Percentiles rank a stretch among this genome's conserved stretches.
These are phyloP conservation scores for Candida tammaniensis DNA, from an alignment of 805 yeast genomes.

Conservation along the genomic window DNA sequence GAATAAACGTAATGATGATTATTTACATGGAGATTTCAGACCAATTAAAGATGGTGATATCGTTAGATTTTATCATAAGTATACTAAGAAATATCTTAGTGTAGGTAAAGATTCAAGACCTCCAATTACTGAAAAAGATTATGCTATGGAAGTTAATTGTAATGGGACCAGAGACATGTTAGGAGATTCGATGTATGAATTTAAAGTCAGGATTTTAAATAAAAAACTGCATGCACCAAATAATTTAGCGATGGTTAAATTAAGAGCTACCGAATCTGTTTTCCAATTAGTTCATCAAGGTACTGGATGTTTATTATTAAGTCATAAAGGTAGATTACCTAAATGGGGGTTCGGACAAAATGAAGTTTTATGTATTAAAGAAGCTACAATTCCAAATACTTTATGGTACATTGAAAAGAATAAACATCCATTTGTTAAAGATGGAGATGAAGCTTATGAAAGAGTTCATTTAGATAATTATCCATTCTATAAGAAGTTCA, in stretches of 20 bases:
- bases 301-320: slow-evolving; percentile 65
- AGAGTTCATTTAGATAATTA: slow-evolving; percentile 20
- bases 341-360: slow-evolving; percentile 81
- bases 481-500: slow-evolving; percentile 49
- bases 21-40: slow-evolving; percentile 30
- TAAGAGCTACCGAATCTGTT: slow-evolving; percentile 59
- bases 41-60: slow-evolving; percentile 52
- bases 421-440: slow-evolving; percentile 45
- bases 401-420: slow-evolving; percentile 74
- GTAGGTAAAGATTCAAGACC: slow-evolving; percentile 70
- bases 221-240: slow-evolving; percentile 30
- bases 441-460: slow-evolving; percentile 17
- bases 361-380: slow-evolving; percentile 83
- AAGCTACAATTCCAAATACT: slow-evolving; percentile 65
- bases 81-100: slow-evolving; percentile 65
- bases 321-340: slow-evolving; percentile 77
- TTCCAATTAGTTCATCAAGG: slow-evolving; percentile 68
- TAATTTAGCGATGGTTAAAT: slow-evolving; percentile 33
- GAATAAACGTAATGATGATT: slow-evolving; percentile 35
- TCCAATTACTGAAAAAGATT: slow-evolving; percentile 88
- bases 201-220: slow-evolving; percentile 52
- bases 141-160: slow-evolving; percentile 78
- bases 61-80: slow-evolving; percentile 67
- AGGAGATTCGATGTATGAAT: slow-evolving; percentile 70
- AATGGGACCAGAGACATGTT: slow-evolving; percentile 59